Base-by-base conservation (phyloP, 768 basidiomycete species). In the Hemileccinum impolitum region DNA sequence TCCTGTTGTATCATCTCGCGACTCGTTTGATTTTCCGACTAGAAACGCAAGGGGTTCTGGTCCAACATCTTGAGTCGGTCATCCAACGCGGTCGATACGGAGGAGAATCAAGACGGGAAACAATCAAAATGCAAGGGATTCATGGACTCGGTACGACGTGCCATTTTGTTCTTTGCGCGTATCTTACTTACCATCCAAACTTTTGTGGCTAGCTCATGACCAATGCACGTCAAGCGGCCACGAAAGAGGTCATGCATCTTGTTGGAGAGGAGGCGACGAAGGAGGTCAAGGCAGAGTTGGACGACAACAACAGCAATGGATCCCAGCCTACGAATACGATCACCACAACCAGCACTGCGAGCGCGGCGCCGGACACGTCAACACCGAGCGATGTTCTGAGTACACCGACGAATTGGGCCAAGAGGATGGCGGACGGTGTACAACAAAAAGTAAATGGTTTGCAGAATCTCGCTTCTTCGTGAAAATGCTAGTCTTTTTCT, bases 1-100 rank as follows among this genome's bases (percentile, higher is more conserved):
- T 15, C 14, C 17, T 13, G 8, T 1, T n/a, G 4, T 9, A 18
- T 18, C 1, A 45, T n/a, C n/a, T n/a, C 31, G 10, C 5, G 34
- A 37, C 28, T 14, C 32, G 6, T 25, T 17, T 42, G 11, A 30
- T 4, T 40, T 38, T 26, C 8, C 25, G 0, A 28, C 10, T 42
- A 59, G 57, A 59, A 55, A 18, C 57, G 49, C 48, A 59, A 55
- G 30, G 53, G 57, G 4, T 55, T 58, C 18, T 55, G n/a, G 43
- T 43, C 57, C 38, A 58, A 43, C 21, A 1, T 51, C 35, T 36
- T 46, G 14, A 23, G 19, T 54, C 56, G 19, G 48, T 48, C 28
- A 32, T 30, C 28, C 28, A 30, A 30, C 9, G 11, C 7, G 11
- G 9, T 8, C 28, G 4, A 30, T 8, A 4, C 28, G 41, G 23